A percentile compares a stretch with the other conserved stretches of the same genome.
These are phyloP conservation scores for Aspergillus intermedius DNA, from an alignment of 2,329 filamentous ascomycete genomes.

Conservation along the genomic window DNA sequence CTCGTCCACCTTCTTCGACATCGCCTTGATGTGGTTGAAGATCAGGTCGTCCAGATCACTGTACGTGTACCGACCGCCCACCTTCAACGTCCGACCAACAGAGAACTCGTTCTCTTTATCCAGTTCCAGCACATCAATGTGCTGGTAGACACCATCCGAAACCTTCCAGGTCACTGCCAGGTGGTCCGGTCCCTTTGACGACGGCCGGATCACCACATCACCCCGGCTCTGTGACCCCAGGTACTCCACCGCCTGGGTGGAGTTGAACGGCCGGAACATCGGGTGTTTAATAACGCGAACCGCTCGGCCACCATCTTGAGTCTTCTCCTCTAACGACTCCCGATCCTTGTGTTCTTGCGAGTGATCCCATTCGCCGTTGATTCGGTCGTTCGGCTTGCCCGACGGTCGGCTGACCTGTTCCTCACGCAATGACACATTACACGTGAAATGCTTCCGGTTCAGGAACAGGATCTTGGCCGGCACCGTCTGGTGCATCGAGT, in stretches of 20 bases:
- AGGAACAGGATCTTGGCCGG: slow-evolving; percentile 83
- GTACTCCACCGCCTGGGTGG: slow-evolving; percentile 86
- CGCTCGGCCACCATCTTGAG: slow-evolving; percentile 74
- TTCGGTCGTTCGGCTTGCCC: slow-evolving; percentile 62
- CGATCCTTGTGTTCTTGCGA: slow-evolving; percentile 72
- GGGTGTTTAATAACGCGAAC: slow-evolving; percentile 97
- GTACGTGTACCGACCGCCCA: slow-evolving; percentile 85
- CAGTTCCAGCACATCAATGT: slow-evolving; percentile 93
- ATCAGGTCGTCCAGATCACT: slow-evolving; percentile 96
- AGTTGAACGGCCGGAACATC: slow-evolving; percentile 88
- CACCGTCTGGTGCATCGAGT: slow-evolving; percentile 72
- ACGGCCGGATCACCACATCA: slow-evolving; percentile 91
- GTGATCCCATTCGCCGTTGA: slow-evolving; percentile 80
- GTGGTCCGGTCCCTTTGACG: slow-evolving; percentile 91
- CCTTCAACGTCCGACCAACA: slow-evolving; percentile 75
- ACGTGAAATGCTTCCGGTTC: slow-evolving; percentile 77
- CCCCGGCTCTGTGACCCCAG: slow-evolving; percentile 78
- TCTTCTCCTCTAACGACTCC: slow-evolving; percentile 78
- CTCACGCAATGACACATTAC: slow-evolving; percentile 78
- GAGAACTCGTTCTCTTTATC: slow-evolving; percentile 97
- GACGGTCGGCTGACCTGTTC: slow-evolving; percentile 69
- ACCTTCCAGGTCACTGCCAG: slow-evolving; percentile 98
- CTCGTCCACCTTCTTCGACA: slow-evolving; percentile 96
- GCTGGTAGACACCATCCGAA: slow-evolving; percentile 89
- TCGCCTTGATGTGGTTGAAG: slow-evolving; percentile 92